Evolutionary conservation across 257 asterid genomes (phyloP), one percentile per base, ranked within the genome.

Genomic region (Knoxia roxburghii): DNA sequence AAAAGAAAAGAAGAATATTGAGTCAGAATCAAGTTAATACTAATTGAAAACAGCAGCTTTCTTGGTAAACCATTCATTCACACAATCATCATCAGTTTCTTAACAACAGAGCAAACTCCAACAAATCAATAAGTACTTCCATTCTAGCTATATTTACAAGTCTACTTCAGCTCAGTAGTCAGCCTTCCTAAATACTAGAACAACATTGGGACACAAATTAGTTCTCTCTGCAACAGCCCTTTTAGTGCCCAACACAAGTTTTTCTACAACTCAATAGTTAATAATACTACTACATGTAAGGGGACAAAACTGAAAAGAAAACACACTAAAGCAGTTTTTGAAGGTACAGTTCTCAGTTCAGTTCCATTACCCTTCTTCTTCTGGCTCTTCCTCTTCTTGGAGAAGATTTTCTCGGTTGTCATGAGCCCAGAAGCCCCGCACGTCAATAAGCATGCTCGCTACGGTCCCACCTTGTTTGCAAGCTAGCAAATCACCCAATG

Each of bases 301-400:
- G n/a, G 61, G 46, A 53, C 46, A 29, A 33, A 35, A 48, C 56
- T 65, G 6, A n/a, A n/a, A n/a, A 10, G 41, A 6, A 23, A 26
- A 18, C 46, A 39, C 50, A 10, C 69, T 41, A 54, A 0, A 39
- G 39, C 26, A 39, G 23, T 10, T 27, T 18, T n/a, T 52, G 6
- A 61, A 27, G 23, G 40, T 59, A 20, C 21, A 18, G 45, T 20
- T 15, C 1, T 57, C 1, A 33, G 17, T 32, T 64, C 60, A 21
- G 55, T 46, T 50, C 30, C 23, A 17, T 46, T 81, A 81, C 30
- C 84, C 89, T 75, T 88, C 99, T 82, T 90, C 96, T 79, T 87
- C 93, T 6, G 96, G 96, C 68, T 94, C 99, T 83, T 93, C 99
- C 86, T 94, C 99, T 85, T 94, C 99, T 77, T 94, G 99, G 23